phyloP scores from a whole-genome alignment of 73 alveolate genomes.

The Paramecium caudatum region DNA sequence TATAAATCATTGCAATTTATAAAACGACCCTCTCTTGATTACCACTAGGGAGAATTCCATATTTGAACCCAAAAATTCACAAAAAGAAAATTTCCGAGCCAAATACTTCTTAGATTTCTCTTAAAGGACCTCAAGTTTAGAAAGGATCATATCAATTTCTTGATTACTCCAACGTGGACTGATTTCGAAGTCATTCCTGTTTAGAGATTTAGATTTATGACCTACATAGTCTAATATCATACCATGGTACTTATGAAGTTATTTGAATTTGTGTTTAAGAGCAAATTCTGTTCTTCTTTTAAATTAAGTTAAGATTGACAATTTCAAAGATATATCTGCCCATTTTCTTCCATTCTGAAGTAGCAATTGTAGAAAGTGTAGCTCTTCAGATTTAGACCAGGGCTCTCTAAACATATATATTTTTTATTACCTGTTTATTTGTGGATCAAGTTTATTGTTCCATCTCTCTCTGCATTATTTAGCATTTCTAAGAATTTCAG shows the following conservation, averaged over 20 bases:
- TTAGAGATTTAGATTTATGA: background rate
- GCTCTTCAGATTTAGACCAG: slow-evolving; percentile 47
- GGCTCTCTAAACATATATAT: background rate
- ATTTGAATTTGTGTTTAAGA: slow-evolving; percentile 10
- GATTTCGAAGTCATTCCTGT: background rate
- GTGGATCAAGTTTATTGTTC: slow-evolving; percentile 91
- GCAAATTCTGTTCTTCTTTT: slow-evolving; percentile 59
- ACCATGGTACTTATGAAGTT: slow-evolving; percentile 34
- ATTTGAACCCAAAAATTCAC: slow-evolving; percentile 11
- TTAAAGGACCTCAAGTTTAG: background rate
- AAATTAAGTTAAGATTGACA: background rate
- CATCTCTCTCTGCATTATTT: slow-evolving; percentile 95
- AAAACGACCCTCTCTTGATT: background rate
- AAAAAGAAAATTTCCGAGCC: slow-evolving; percentile 14
- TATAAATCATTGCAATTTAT: background rate
- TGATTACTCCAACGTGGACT: slow-evolving; percentile 6
- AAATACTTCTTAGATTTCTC: background rate
- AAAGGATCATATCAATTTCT: background rate
- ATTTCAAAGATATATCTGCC: slow-evolving; percentile 43
- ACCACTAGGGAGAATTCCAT: background rate
- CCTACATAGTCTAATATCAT: background rate
- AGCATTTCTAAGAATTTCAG: background rate
- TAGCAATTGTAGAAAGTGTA: slow-evolving; percentile 27
- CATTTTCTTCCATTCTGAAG: slow-evolving; percentile 61
- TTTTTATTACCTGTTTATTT: slow-evolving; percentile 73